These are phyloP conservation scores for Ganoderma resinaceum DNA, from an alignment of 1,284 basidiomycete species.

Conservation along the genomic window DNA sequence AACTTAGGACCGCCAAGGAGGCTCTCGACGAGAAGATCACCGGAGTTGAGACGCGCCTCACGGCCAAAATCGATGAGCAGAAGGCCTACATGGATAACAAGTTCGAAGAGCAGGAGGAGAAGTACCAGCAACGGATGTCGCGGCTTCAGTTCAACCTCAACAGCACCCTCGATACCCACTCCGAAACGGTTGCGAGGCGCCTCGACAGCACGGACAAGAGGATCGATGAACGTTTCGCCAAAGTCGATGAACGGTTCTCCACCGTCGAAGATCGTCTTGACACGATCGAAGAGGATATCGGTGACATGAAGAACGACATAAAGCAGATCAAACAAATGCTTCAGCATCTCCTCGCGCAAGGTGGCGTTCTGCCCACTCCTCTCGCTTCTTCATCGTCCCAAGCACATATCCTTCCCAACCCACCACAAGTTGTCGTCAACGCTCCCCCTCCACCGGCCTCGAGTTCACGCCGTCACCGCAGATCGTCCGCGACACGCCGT, in stretches of 20 bases:
- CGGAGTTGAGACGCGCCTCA: neutral
- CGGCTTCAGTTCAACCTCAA: neutral
- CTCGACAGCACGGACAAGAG: neutral
- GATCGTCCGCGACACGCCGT: neutral
- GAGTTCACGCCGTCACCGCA: neutral
- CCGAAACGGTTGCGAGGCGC: neutral
- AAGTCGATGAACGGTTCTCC: neutral
- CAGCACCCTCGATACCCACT: neutral
- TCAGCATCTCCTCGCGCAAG: neutral
- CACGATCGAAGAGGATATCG: neutral
- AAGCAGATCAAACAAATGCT: neutral
- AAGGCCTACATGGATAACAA: neutral
- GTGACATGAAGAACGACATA: neutral
- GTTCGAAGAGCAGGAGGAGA: neutral
- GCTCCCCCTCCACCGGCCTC: neutral
- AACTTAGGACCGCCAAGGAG: neutral
- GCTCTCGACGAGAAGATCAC: constrained; percentile 1
- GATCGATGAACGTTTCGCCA: neutral
- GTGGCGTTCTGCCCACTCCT: neutral
- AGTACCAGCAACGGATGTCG: neutral
- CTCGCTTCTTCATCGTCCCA: neutral
- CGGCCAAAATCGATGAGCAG: neutral
- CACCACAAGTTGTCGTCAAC: neutral
- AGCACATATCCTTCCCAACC: neutral
- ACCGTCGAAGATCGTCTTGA: neutral